Evolutionary conservation across 805 yeast species (phyloP).

Genomic region (Brettanomyces naardenensis): DNA sequence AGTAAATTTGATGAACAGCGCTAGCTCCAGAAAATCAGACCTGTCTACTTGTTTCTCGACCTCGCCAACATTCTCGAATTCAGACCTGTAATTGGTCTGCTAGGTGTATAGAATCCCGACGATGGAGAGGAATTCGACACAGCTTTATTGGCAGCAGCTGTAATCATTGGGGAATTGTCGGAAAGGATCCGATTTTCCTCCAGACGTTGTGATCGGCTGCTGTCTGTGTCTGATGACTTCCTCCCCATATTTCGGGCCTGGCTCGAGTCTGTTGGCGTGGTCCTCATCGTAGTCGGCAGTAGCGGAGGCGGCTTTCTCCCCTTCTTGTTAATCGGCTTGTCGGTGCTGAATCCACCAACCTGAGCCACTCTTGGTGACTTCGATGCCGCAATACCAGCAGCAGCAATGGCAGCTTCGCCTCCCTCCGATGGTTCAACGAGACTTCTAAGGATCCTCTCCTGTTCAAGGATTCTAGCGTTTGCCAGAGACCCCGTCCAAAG

Average conservation of each 20-base stretch:
- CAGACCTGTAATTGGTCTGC: constrained; percentile 37
- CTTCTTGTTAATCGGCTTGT: not conserved
- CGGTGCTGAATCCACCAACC: too few relatives aligned
- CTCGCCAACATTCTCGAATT: constrained; percentile 57
- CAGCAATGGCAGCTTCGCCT: constrained; percentile 29
- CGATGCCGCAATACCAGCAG: constrained; percentile 26
- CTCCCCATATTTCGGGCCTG: too few relatives aligned
- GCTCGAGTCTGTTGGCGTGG: too few relatives aligned
- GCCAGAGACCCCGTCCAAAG: constrained; percentile 53
- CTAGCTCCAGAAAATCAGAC: too few relatives aligned
- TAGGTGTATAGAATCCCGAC: not conserved
- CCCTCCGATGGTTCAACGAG: constrained; percentile 22
- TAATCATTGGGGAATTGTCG: constrained; percentile 23
- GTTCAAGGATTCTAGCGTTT: constrained; percentile 38
- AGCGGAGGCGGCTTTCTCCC: constrained; percentile 3
- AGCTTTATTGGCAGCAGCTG: constrained; percentile 28
- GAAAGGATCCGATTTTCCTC: not conserved
- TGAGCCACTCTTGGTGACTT: too few relatives aligned
- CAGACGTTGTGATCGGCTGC: constrained; percentile 3
- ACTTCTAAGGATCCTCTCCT: constrained; percentile 32
- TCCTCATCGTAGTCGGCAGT: constrained; percentile 11
- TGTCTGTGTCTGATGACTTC: too few relatives aligned
- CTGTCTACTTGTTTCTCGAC: constrained; percentile 3
- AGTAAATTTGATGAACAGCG: too few relatives aligned
- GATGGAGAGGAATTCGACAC: constrained; percentile 10